Percentiles rank a stretch among this genome's conserved stretches.
These are phyloP conservation scores for Amoebophrya sp. DNA, from an alignment of 169 alveolate species.

Conservation along the genomic window DNA sequence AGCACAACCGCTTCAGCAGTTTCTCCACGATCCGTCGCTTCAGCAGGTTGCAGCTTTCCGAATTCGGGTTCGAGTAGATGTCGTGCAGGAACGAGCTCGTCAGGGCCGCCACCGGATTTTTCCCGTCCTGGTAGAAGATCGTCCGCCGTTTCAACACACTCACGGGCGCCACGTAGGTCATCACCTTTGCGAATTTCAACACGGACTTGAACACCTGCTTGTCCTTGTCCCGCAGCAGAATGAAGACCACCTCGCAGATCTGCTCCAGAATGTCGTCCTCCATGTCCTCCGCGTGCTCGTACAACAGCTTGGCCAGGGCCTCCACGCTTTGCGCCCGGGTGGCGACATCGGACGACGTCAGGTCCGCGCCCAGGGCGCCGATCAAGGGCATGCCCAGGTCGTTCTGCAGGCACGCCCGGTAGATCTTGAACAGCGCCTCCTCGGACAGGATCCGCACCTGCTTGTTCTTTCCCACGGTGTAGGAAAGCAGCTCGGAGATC, in stretches of 20 bases:
- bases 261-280: background rate
- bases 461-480: background rate
- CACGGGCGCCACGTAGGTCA: background rate
- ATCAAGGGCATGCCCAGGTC: background rate
- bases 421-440: background rate
- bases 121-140: slow-evolving; percentile 10
- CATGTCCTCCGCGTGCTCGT: slow-evolving; percentile 4
- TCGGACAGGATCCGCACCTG: background rate
- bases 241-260: background rate
- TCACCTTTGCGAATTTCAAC: background rate
- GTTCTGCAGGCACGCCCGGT: background rate
- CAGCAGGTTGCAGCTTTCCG: background rate
- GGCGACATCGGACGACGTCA: background rate
- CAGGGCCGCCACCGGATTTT: background rate
- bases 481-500: background rate
- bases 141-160: slow-evolving; percentile 3
- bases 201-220: background rate
- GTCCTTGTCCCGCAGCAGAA: slow-evolving; percentile 3
- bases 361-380: slow-evolving; percentile 11
- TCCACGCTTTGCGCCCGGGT: background rate
- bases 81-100: slow-evolving; percentile 19
- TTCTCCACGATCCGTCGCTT: background rate
- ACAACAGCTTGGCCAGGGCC: background rate
- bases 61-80: background rate
- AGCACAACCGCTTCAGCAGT: slow-evolving; percentile 7